Base-by-base conservation (phyloP, 2,329 filamentous ascomycete genomes). In the Botrytis fragariae region DNA sequence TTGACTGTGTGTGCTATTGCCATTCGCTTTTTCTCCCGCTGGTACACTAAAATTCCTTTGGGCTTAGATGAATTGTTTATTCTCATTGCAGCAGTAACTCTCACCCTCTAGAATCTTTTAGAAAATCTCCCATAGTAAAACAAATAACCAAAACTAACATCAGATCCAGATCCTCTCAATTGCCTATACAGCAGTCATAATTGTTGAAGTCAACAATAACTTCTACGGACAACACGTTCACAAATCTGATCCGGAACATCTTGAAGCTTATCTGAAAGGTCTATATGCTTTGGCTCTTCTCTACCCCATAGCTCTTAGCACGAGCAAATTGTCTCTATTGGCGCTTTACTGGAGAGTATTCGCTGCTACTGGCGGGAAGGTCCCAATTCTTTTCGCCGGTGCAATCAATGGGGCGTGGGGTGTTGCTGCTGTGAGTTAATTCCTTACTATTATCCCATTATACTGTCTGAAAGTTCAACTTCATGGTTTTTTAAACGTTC, bases 291-390 rank as follows among this genome's bases (percentile, higher is more conserved):
- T 71, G 9, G 25, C 25, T 12, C 42, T 71, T 39, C 54, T 64
- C 12, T 71, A 71, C 42, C 45, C 45, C 3, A 22, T 54, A 16
- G 59, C 60, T 29, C 59, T 71, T 16, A 64, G 59, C 45, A 64
- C 37, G 61, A 64, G 69, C 35, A 71, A 71, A 18, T 18, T 64
- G 16, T 71, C 60, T 20, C 29, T 71, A 20, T 44, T 71, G 32
- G 69, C 60, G 16, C 60, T 64, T 22, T 71, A 71, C 20, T 71
- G 69, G 69, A 63, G 69, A 32, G 14, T 64, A 10, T 71, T 71
- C 22, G 59, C 42, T 39, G 16, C 25, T 25, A 64, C 59, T 29
- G n/a, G 37, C 2, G 60, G 60, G 12, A 44, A 39, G 29, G 22
- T 16, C 1, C 60, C 69, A 16, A 48, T 71, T 29, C 20, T 64